A percentile compares a stretch with the other conserved stretches of the same genome.
Conservation (phyloP, 176 grass and related monocot genomes). For the Eremochloa ophiuroides region DNA sequence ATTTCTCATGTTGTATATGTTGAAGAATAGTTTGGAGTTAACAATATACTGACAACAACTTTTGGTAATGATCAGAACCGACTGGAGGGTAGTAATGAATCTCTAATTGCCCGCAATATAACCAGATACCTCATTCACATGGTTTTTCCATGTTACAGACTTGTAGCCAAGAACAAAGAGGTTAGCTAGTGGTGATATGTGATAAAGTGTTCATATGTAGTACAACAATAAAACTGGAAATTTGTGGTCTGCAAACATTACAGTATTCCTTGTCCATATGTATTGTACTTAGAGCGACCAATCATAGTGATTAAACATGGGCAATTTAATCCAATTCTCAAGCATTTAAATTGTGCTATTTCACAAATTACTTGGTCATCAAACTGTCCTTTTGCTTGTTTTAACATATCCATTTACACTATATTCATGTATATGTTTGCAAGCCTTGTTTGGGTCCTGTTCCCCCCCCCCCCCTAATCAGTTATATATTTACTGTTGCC, state of each 20-base stretch:
- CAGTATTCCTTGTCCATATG: conserved; percentile 1
- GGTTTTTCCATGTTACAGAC: conserved; percentile 18
- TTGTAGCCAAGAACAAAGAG: conserved; percentile 1
- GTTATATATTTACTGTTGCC: not conserved
- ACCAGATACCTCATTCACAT: conserved; percentile 16
- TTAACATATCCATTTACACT: conserved; percentile 4
- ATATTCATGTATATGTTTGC: conserved; percentile 19
- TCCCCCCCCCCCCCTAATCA: too few species aligned
- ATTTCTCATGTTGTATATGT: not conserved
- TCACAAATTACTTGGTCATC: not conserved
- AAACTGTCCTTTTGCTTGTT: not conserved
- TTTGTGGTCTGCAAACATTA: not conserved
- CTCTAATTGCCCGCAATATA: too few species aligned
- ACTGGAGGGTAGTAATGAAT: too few species aligned
- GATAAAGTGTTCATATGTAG: not conserved
- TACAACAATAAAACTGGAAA: not conserved
- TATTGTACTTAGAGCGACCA: conserved; percentile 7
- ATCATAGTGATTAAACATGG: conserved; percentile 30
- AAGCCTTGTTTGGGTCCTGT: conserved; percentile 18
- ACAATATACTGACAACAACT: not conserved
- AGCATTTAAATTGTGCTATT: not conserved
- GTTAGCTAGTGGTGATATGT: conserved; percentile 27
- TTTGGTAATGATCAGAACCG: not conserved
- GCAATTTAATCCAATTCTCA: conserved; percentile 9
- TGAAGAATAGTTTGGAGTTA: conserved; percentile 5